Conservation (phyloP, 2,329 filamentous ascomycete species). For the Aciculosporium take region DNA sequence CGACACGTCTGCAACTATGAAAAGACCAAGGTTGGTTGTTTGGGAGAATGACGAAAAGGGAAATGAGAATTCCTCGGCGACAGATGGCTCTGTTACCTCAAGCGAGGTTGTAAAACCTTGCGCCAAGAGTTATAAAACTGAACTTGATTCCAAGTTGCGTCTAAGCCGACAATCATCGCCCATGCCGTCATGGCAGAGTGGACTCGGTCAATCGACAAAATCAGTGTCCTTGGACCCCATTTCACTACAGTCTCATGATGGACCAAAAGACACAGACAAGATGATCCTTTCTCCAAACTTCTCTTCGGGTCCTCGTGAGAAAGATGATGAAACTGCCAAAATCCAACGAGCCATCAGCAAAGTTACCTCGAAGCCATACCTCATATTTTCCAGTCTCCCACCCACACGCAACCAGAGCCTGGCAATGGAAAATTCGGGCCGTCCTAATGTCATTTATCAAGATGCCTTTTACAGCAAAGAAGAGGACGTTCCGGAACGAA, state of each 20-base stretch:
- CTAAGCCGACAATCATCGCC: neutral
- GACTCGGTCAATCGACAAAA: conserved; percentile 13
- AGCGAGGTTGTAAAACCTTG: neutral
- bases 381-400: conserved; percentile 17
- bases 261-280: neutral
- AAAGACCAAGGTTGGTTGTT: neutral
- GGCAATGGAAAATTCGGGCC: conserved; percentile 12
- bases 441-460: conserved; percentile 64
- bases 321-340: conserved; percentile 2
- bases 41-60: neutral
- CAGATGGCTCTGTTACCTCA: neutral
- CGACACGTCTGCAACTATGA: neutral
- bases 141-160: neutral
- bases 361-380: conserved; percentile 1
- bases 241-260: neutral
- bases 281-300: neutral
- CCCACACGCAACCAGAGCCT: conserved; percentile 11
- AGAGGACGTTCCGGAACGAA: conserved; percentile 61
- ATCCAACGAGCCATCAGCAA: conserved; percentile 2
- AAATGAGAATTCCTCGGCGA: neutral
- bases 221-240: neutral
- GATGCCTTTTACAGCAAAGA: conserved; percentile 77
- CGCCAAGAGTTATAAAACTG: neutral
- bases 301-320: neutral
- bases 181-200: conserved; percentile 29